Evolutionary conservation across 108 stramenopile genomes (phyloP).

Genomic region (Bacterosira constricta): DNA sequence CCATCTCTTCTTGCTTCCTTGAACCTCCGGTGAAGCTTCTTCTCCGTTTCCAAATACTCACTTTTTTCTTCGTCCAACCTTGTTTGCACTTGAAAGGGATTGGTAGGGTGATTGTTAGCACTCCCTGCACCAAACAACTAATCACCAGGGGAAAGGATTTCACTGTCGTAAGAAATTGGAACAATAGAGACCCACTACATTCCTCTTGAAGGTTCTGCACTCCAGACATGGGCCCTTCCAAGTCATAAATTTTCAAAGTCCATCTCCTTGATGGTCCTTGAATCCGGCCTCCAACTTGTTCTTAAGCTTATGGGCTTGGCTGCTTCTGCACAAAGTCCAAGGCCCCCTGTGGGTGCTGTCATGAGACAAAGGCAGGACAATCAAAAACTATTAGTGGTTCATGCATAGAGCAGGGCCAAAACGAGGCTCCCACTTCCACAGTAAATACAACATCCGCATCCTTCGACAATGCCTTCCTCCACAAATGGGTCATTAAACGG

Average conservation of each 20-base stretch:
- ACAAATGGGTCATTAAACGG: slow-evolving; percentile 24
- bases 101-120: slow-evolving; percentile 25
- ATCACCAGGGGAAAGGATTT: slow-evolving; percentile 29
- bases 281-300: slow-evolving; percentile 10
- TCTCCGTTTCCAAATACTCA: not conserved
- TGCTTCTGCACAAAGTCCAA: not conserved
- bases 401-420: slow-evolving; percentile 13
- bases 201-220: slow-evolving; percentile 25
- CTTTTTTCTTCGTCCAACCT: slow-evolving; percentile 5
- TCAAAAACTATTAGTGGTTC: slow-evolving; percentile 14
- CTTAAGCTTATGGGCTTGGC: not conserved
- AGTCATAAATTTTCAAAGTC: slow-evolving; percentile 48
- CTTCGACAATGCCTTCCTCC: slow-evolving; percentile 21
- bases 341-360: slow-evolving; percentile 27
- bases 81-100: slow-evolving; percentile 13
- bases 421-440: not conserved
- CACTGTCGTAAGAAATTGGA: slow-evolving; percentile 48
- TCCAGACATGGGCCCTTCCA: slow-evolving; percentile 33
- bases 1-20: slow-evolving; percentile 13
- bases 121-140: slow-evolving; percentile 21
- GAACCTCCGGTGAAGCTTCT: not conserved
- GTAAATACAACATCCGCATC: slow-evolving; percentile 18
- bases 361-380: slow-evolving; percentile 49
- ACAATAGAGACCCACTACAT: too few relatives aligned
- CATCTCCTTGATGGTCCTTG: slow-evolving; percentile 15